Evolutionary conservation across 768 basidiomycete genomes (phyloP).

Genomic region (Xerocomus brunneocitrinus): DNA sequence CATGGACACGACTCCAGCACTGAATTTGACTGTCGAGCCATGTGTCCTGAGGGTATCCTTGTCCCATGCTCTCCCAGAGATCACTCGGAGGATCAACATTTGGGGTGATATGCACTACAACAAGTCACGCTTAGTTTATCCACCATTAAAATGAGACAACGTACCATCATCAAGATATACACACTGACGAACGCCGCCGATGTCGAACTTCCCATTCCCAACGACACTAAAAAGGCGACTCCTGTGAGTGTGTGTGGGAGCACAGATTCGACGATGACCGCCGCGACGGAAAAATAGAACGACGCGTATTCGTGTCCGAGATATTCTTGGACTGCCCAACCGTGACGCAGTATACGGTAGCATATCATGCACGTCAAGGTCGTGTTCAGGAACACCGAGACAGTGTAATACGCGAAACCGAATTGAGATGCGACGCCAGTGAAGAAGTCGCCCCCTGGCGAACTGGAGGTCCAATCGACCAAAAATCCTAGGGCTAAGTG

Average conservation of each 20-base stretch:
- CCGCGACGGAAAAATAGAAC: constrained; percentile 10
- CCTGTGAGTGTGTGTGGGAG: constrained; percentile 24
- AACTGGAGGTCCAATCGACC: constrained; percentile 7
- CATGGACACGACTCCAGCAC: not conserved
- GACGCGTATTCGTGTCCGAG: constrained; percentile 18
- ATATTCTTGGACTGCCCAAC: not conserved
- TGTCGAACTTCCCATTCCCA: constrained; percentile 12
- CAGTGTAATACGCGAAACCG: constrained; percentile 15
- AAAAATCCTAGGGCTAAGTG: constrained; percentile 16
- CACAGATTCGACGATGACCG: constrained; percentile 21
- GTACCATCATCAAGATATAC: constrained; percentile 21
- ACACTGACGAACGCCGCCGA: constrained; percentile 11
- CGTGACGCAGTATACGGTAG: constrained; percentile 14
- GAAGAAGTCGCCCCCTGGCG: constrained; percentile 19
- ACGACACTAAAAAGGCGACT: constrained; percentile 20
- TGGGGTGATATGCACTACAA: constrained; percentile 27
- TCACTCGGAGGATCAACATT: constrained; percentile 23
- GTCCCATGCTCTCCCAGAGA: constrained; percentile 13
- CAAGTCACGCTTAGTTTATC: not conserved
- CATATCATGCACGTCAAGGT: constrained; percentile 22
- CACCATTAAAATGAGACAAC: not conserved
- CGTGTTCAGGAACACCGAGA: constrained; percentile 14
- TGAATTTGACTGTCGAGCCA: constrained; percentile 10
- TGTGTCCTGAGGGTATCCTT: not conserved
- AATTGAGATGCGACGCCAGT: constrained; percentile 6